These are phyloP conservation scores for Pilasporangium apinafurcum DNA, from an alignment of 352 stramenopile species.

Conservation along the genomic window DNA sequence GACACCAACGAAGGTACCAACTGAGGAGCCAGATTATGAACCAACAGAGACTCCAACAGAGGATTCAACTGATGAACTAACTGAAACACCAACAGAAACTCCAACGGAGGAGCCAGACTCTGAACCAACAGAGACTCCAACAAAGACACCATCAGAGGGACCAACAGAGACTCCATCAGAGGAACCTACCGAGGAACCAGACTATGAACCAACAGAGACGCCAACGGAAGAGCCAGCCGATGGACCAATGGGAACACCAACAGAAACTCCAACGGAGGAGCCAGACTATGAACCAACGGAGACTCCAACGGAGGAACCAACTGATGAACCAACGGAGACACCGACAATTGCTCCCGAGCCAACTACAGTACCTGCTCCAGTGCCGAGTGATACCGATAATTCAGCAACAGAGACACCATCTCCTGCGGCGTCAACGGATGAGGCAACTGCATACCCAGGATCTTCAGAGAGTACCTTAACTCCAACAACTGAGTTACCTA, in stretches of 20 bases:
- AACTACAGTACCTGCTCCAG: constrained; percentile 13
- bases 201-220: not conserved
- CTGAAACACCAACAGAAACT: not conserved
- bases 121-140: constrained; percentile 1
- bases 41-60: not conserved
- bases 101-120: not conserved
- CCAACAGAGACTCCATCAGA: too few relatives aligned
- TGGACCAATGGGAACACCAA: not conserved
- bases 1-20: not conserved
- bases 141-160: not conserved
- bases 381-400: too few relatives aligned
- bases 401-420: constrained; percentile 6
- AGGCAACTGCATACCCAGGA: too few relatives aligned
- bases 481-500: too few relatives aligned
- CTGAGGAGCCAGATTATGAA: constrained; percentile 1
- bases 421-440: constrained; percentile 2
- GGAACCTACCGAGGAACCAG: too few relatives aligned
- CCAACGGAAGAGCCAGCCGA: not conserved
- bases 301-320: too few relatives aligned
- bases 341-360: too few relatives aligned
- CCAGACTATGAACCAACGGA: constrained; percentile 1
- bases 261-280: not conserved
- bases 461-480: too few relatives aligned
- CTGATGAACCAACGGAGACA: too few relatives aligned
- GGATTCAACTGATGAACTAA: not conserved